phyloP scores from a whole-genome alignment of 768 basidiomycete species.

The Leccinellum albellum region DNA sequence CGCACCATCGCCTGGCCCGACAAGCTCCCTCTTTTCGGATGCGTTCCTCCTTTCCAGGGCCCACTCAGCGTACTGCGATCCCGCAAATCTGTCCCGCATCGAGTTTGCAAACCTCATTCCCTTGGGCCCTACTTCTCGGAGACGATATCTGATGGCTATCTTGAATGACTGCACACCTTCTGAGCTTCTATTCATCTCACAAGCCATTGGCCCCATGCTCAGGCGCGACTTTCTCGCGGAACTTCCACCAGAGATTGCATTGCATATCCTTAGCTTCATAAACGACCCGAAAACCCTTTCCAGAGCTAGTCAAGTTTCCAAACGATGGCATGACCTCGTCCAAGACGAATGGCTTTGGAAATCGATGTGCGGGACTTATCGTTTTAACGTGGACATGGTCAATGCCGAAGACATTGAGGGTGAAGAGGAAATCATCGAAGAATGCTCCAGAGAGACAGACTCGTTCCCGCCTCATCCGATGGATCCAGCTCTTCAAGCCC shows the following conservation, averaged over 20 bases:
- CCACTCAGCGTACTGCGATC: constrained; percentile 16
- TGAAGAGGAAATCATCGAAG: constrained; percentile 28
- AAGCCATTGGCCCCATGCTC: constrained; percentile 60
- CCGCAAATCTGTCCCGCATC: constrained; percentile 26
- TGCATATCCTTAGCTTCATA: constrained; percentile 73
- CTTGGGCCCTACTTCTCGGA: constrained; percentile 41
- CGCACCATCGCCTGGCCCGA: constrained; percentile 53
- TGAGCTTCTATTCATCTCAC: constrained; percentile 65
- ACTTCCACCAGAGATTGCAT: constrained; percentile 64
- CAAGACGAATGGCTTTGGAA: constrained; percentile 81
- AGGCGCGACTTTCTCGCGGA: constrained; percentile 57
- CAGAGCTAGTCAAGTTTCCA: constrained; percentile 65
- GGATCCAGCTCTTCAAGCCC: constrained; percentile 40
- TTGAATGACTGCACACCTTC: constrained; percentile 52
- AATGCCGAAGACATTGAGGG: constrained; percentile 21
- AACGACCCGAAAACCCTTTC: constrained; percentile 71
- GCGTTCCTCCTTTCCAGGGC: constrained; percentile 18
- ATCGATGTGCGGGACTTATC: constrained; percentile 59
- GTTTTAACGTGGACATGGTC: constrained; percentile 36
- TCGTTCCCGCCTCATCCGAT: constrained; percentile 33
- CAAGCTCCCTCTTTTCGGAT: constrained; percentile 45
- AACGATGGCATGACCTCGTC: constrained; percentile 65
- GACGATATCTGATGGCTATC: constrained; percentile 48
- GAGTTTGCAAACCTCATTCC: constrained; percentile 32
- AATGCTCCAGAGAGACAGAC: constrained; percentile 34